These are phyloP conservation scores for Ustilago hordei DNA, from an alignment of 1,284 basidiomycete species.

Conservation along the genomic window DNA sequence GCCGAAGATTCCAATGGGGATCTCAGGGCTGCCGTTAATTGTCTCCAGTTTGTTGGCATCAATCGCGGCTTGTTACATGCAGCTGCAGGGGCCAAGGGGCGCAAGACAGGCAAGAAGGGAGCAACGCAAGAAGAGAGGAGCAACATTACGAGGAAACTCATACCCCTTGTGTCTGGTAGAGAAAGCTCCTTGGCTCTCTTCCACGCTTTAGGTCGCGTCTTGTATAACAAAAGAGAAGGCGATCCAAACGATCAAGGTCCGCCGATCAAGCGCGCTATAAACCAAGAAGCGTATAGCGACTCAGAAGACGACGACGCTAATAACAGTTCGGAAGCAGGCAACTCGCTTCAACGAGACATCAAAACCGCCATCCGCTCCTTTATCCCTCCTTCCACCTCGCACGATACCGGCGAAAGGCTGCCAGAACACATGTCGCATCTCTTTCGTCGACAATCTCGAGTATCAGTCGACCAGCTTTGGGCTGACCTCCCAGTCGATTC, in stretches of 20 bases:
- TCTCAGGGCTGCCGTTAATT: conserved; percentile 90
- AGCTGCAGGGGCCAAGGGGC: conserved; percentile 1
- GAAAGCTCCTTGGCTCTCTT: conserved; percentile 90
- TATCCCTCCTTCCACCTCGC: conserved; percentile 1
- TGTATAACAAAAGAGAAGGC: conserved; percentile 90
- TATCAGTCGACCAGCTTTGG: conserved; percentile 73
- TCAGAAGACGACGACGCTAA: background rate
- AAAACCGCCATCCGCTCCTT: conserved; percentile 24
- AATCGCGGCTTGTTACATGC: conserved; percentile 15
- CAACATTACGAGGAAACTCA: conserved; percentile 16
- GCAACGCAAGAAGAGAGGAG: background rate
- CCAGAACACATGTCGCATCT: conserved; percentile 74
- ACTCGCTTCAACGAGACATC: conserved; percentile 5
- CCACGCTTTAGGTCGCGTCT: conserved; percentile 89
- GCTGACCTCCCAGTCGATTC: conserved; percentile 90
- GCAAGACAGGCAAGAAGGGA: background rate
- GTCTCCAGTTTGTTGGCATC: conserved; percentile 80
- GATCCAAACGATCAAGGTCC: conserved; percentile 47
- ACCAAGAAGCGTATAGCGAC: conserved; percentile 10
- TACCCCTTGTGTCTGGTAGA: conserved; percentile 69
- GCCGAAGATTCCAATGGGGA: conserved; percentile 87
- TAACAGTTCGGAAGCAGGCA: background rate
- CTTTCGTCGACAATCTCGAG: conserved; percentile 72
- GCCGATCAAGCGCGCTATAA: too few species aligned
- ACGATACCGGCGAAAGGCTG: conserved; percentile 67